Base-by-base conservation (phyloP, 768 basidiomycete genomes). In the Amanita pseudoporphyria region DNA sequence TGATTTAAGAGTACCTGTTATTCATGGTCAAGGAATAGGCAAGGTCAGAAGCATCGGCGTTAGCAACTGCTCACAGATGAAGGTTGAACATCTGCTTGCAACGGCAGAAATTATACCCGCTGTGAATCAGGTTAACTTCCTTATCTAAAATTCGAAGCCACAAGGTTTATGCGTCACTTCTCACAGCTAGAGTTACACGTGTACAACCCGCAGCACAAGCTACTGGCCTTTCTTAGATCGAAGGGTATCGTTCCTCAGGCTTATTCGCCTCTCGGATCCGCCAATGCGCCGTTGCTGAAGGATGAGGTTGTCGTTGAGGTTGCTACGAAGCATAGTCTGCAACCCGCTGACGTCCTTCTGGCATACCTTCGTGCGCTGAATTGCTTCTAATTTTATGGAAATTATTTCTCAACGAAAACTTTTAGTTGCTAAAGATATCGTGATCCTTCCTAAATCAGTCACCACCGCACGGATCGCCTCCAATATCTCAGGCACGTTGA, bases 231-330 rank as follows among this genome's bases (percentile, higher is more conserved):
- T 65, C 69, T 86, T 54, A 72, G 73, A 60, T 69, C 72, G 14
- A 80, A 88, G 60, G 71, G 69, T 16, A 90, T 92, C 57, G 66
- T 81, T 44, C 72, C 84, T 0, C 74, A 88, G 62, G 88, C 89
- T 1, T 92, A 87, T 63, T 90, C 85, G 6, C 88, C 90, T 7
- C 77, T 91, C 12, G 87, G 82, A 31, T 84, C 81, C 7, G 72
- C 78, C 9, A 72, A 74, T 56, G 77, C 83, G 1, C 84, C 84
- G 6, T 67, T 91, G 6, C 61, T 90, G 30, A 60, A 59, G 5
- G 87, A 92, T 56, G 76, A 80, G 45, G 69, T 73, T 3, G 79
- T 84, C 6, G 53, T 66, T 3, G 68, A 71, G 55, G 73, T 91
- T 51, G 86, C 85, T 1, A 58, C 67, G 52, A 81, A 79, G 60